phyloP scores from a whole-genome alignment of 495 filamentous ascomycete species.

The Tuber indicum region DNA sequence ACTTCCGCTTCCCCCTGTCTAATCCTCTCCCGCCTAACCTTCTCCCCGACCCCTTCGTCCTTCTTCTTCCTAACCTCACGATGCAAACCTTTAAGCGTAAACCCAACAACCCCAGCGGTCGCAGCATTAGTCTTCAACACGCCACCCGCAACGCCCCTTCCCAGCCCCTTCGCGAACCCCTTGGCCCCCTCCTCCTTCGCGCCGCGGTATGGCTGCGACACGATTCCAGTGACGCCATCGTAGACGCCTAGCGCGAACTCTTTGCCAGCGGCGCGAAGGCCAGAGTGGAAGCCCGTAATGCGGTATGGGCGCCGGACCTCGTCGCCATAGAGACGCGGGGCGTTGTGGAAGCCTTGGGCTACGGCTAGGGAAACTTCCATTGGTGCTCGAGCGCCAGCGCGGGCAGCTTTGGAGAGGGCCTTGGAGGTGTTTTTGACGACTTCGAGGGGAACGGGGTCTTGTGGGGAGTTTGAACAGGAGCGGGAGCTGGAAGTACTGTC shows the following conservation, averaged over 20 bases:
- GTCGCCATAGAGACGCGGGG: conserved; percentile 70
- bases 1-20: conserved; percentile 39
- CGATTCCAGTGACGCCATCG: conserved; percentile 66
- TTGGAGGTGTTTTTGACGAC: conserved; percentile 38
- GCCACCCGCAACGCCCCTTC: conserved; percentile 68
- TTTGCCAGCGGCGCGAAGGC: conserved; percentile 58
- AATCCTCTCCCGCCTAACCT: conserved; percentile 25
- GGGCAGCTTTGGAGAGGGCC: conserved; percentile 26
- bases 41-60: conserved; percentile 39
- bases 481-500: neutral
- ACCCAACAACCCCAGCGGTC: conserved; percentile 57
- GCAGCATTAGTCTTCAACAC: conserved; percentile 65
- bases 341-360: conserved; percentile 76
- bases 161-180: conserved; percentile 61
- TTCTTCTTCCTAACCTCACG: conserved; percentile 49
- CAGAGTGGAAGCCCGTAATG: conserved; percentile 63
- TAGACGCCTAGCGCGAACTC: conserved; percentile 66
- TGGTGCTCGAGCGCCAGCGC: conserved; percentile 44
- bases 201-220: conserved; percentile 59
- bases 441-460: conserved; percentile 26
- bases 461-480: neutral
- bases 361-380: conserved; percentile 68
- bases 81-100: conserved; percentile 60
- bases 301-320: conserved; percentile 52
- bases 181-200: conserved; percentile 53